These are phyloP conservation scores for Puccinellia tenuiflora DNA, from an alignment of 176 grass and related monocot genomes.

Conservation along the genomic window DNA sequence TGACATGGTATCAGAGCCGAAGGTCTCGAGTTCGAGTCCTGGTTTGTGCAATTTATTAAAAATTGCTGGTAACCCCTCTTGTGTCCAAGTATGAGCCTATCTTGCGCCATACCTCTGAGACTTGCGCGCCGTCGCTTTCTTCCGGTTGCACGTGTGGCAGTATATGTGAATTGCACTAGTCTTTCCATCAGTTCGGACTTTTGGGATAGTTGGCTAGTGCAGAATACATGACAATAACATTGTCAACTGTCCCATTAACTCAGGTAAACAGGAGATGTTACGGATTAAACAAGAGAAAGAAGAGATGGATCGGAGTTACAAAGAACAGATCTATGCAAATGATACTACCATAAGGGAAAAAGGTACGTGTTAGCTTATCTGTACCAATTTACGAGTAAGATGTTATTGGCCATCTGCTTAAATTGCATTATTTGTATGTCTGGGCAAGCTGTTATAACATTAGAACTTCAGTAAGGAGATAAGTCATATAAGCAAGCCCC, in stretches of 20 bases:
- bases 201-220: no score
- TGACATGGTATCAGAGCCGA: no score
- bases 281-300: conserved; percentile 76
- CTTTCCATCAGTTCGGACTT: no score
- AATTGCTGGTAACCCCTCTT: no score
- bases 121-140: no score
- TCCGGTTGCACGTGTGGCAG: no score
- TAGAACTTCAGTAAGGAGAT: neutral
- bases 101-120: no score
- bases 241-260: conserved; percentile 14
- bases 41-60: no score
- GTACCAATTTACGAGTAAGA: conserved; percentile 8
- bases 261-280: conserved; percentile 65
- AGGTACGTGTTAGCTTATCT: conserved; percentile 43
- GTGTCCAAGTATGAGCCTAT: no score
- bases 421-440: conserved; percentile 6
- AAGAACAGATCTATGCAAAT: conserved; percentile 38
- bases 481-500: neutral
- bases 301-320: conserved; percentile 61
- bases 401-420: neutral
- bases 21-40: no score
- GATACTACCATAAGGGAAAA: conserved; percentile 60
- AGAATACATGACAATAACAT: no score
- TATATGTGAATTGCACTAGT: no score
- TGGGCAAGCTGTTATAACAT: neutral